A percentile compares a stretch with the other conserved stretches of the same genome.
phyloP scores from a whole-genome alignment of 345 rosid species.

The Camelina laxa region DNA sequence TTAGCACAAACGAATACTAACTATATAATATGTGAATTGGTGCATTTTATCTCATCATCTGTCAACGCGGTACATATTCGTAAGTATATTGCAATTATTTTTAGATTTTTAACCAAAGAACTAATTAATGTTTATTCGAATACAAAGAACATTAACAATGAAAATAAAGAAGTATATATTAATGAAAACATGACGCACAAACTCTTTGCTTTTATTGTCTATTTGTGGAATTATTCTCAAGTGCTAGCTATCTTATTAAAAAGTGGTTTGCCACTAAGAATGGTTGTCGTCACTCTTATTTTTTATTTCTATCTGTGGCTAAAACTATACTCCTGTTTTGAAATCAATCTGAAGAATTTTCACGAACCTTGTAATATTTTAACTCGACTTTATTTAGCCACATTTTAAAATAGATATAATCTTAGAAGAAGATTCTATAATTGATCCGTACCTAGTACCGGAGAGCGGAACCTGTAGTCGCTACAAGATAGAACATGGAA shows the following conservation, averaged over 20 bases:
- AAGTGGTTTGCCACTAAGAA: constrained; percentile 41
- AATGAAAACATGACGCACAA: constrained; percentile 35
- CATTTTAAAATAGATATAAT: neutral
- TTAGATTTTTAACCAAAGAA: too few relatives aligned
- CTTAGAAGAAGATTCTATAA: neutral
- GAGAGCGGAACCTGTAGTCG: neutral
- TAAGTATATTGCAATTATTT: too few relatives aligned
- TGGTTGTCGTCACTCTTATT: constrained; percentile 34
- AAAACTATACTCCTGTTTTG: constrained; percentile 4
- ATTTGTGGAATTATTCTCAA: constrained; percentile 36
- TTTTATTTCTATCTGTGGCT: neutral
- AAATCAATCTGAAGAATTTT: neutral
- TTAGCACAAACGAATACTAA: neutral
- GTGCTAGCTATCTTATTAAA: constrained; percentile 25
- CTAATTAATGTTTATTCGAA: neutral
- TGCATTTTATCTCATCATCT: neutral
- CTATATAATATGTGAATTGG: neutral
- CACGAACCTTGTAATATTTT: constrained; percentile 9
- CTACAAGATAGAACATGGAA: neutral
- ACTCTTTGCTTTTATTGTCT: constrained; percentile 19
- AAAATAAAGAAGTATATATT: constrained; percentile 5
- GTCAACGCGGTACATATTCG: neutral
- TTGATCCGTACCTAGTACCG: neutral
- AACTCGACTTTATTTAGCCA: neutral
- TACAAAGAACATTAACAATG: constrained; percentile 12